Conservation (phyloP, 2,329 filamentous ascomycete species). For the Alternaria sp. region DNA sequence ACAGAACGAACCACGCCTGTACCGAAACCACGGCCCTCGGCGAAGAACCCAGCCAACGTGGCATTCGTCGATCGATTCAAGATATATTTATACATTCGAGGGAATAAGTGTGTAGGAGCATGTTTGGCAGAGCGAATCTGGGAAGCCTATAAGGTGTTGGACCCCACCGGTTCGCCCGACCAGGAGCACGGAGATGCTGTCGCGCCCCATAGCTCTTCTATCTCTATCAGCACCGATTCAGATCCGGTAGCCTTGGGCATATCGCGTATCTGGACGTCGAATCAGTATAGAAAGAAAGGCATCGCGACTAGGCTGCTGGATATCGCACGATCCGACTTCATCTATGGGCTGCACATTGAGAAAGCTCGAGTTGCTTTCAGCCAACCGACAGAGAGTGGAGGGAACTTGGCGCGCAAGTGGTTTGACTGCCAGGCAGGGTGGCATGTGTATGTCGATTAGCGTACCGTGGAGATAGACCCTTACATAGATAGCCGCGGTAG, state of each 20-base stretch:
- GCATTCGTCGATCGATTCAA: slow-evolving; percentile 59
- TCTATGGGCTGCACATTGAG: slow-evolving; percentile 61
- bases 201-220: slow-evolving; percentile 37
- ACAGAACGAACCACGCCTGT: not conserved
- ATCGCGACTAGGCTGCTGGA: slow-evolving; percentile 66
- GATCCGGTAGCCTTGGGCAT: slow-evolving; percentile 64
- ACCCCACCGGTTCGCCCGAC: slow-evolving; percentile 24
- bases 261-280: slow-evolving; percentile 70
- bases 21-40: slow-evolving; percentile 39
- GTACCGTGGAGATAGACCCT: not conserved
- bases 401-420: slow-evolving; percentile 63
- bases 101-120: slow-evolving; percentile 67
- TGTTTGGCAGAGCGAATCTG: slow-evolving; percentile 68
- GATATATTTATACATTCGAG: slow-evolving; percentile 67
- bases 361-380: slow-evolving; percentile 68
- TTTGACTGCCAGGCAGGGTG: slow-evolving; percentile 63
- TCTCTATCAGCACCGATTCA: slow-evolving; percentile 54
- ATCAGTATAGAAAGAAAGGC: slow-evolving; percentile 61
- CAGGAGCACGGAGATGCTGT: slow-evolving; percentile 20
- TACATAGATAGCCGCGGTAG: not conserved
- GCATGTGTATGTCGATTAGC: slow-evolving; percentile 67
- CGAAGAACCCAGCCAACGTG: slow-evolving; percentile 27
- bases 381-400: slow-evolving; percentile 69
- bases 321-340: slow-evolving; percentile 61
- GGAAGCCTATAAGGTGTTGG: slow-evolving; percentile 60